Base-by-base conservation (phyloP, 768 basidiomycete species). In the Panus rudis region DNA sequence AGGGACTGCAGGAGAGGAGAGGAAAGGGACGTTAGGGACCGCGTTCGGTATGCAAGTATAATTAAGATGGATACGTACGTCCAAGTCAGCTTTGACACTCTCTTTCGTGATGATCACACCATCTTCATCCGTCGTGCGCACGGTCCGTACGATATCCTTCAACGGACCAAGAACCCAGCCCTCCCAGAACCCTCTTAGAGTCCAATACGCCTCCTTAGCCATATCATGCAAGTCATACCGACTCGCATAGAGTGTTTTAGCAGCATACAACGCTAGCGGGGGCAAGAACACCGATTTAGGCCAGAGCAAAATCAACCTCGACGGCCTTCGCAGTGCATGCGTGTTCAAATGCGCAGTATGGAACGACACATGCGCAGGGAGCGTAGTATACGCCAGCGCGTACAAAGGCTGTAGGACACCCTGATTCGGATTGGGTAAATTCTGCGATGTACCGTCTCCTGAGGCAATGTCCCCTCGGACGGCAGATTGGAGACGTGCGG, bases 101-200 rank as follows among this genome's bases (percentile, higher is more conserved):
- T 91, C 85, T 45, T 75, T 75, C 43, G 79, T 79, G 23, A 98
- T 76, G 31, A 97, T 79, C 12, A 82, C 69, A 1, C 79, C 77
- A 14, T 75, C 78, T 30, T 86, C 87, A 19, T 84, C 80, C 6
- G 90, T 89, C 4, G 83, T 73, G 38, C 90, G 71, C 17, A 99
- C 78, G 0, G 94, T 97, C 51, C 79, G 79, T 4, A 88, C 59
- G 10, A 98, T 81, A 6, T 80, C 88, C 37, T 71, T 72, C n/a
- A 94, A 55, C 3, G 94, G 94, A 42, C 91, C 87, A 37, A 94
- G 62, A 10, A 97, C 69, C 86, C 92, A 97, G 37, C 81, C 84
- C 16, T 72, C 67, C 48, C 91, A 64, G 58, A 98, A 93, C 0
- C 81, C 82, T 19, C 67, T 66, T 6, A 76, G 53, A 0, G 92